These are phyloP conservation scores for Neonectria magnoliae DNA, from an alignment of 2,329 filamentous ascomycete genomes.

Conservation along the genomic window DNA sequence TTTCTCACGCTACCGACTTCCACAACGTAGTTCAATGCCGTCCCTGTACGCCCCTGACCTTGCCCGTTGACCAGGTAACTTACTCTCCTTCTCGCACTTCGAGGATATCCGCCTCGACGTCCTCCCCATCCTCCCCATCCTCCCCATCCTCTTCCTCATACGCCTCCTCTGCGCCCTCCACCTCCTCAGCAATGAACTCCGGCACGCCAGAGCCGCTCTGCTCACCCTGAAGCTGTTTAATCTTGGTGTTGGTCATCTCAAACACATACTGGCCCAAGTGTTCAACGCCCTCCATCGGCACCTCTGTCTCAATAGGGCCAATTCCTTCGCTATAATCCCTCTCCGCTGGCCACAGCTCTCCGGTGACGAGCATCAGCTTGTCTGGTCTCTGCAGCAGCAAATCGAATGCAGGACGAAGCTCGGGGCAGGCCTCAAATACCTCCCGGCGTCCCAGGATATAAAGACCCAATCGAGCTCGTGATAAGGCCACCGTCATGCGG, in stretches of 20 bases:
- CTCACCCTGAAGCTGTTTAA: slow-evolving; percentile 59
- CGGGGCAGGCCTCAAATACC: slow-evolving; percentile 89
- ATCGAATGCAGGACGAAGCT: slow-evolving; percentile 88
- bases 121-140: slow-evolving; percentile 42
- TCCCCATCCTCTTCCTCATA: slow-evolving; percentile 38
- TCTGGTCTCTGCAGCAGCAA: slow-evolving; percentile 80
- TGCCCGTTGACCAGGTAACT: slow-evolving; percentile 14
- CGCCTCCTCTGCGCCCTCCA: slow-evolving; percentile 45
- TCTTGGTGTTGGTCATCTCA: slow-evolving; percentile 83
- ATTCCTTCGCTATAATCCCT: slow-evolving; percentile 58
- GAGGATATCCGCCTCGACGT: slow-evolving; percentile 48
- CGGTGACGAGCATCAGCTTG: slow-evolving; percentile 82
- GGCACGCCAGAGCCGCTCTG: slow-evolving; percentile 36
- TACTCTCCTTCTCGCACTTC: slow-evolving; percentile 49
- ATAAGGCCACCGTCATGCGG: slow-evolving; percentile 92
- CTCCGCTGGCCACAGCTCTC: slow-evolving; percentile 83
- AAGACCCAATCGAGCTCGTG: slow-evolving; percentile 87
- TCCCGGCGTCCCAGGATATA: slow-evolving; percentile 90
- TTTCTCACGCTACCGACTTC: slow-evolving; percentile 10
- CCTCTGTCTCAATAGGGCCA: slow-evolving; percentile 62
- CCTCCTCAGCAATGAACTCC: slow-evolving; percentile 40
- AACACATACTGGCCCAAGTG: slow-evolving; percentile 96
- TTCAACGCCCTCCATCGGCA: slow-evolving; percentile 88
- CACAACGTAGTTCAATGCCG: slow-evolving; percentile 5
- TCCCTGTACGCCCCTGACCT: slow-evolving; percentile 18